These are phyloP conservation scores for Talaromyces sp. DNA, from an alignment of 2,329 filamentous ascomycete genomes.

Conservation along the genomic window DNA sequence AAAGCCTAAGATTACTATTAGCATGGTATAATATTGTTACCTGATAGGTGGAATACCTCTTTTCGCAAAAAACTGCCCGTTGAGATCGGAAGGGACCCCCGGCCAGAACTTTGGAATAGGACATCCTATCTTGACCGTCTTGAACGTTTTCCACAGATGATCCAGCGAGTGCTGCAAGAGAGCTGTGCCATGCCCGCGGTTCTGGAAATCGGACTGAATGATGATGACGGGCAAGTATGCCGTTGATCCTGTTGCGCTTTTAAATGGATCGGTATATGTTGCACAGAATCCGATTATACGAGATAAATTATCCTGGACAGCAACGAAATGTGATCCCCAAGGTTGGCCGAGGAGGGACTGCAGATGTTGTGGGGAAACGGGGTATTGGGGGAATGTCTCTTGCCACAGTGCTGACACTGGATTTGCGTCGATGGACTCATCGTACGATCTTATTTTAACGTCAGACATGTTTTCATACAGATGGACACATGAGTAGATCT, in stretches of 20 bases:
- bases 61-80: slow-evolving; percentile 1
- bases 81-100: slow-evolving; percentile 2
- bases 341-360: background rate
- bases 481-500: background rate
- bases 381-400: background rate
- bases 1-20: background rate
- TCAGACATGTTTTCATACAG: background rate
- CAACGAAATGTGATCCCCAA: slow-evolving; percentile 2
- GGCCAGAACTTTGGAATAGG: slow-evolving; percentile 5
- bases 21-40: background rate
- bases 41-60: background rate
- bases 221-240: slow-evolving; percentile 1
- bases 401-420: slow-evolving; percentile 3
- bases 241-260: background rate
- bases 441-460: slow-evolving; percentile 1
- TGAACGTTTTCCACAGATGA: background rate
- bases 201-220: background rate
- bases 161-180: background rate
- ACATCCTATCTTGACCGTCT: background rate
- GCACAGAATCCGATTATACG: slow-evolving; percentile 2
- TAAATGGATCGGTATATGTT: background rate
- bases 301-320: background rate
- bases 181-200: background rate
- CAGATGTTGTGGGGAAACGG: slow-evolving; percentile 1
- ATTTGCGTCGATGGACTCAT: background rate